phyloP scores from a whole-genome alignment of 371 early-diverging fungal genomes.

The Rhizomucor miehei region DNA sequence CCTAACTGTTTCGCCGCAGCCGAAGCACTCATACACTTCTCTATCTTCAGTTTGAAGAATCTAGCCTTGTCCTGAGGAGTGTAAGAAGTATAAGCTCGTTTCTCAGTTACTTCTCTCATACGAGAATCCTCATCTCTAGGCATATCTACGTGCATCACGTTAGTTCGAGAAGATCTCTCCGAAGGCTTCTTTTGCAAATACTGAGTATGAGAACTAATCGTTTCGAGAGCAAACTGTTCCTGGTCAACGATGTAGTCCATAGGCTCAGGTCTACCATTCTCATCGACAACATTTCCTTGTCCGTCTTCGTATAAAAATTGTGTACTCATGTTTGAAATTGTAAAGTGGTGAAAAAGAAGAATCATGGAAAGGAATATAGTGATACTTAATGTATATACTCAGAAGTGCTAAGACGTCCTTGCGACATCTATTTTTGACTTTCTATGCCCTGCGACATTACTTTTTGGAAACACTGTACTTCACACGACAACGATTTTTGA shows the following conservation, averaged over 20 bases:
- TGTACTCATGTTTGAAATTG: slow-evolving; percentile 2
- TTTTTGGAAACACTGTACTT: neutral
- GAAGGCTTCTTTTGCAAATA: slow-evolving; percentile 3
- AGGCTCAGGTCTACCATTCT: slow-evolving; percentile 3
- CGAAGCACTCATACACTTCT: slow-evolving; percentile 16
- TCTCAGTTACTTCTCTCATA: slow-evolving; percentile 7
- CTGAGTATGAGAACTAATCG: slow-evolving; percentile 8
- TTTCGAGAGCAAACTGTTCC: slow-evolving; percentile 8
- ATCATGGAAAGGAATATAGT: neutral
- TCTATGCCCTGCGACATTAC: neutral
- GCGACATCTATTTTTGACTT: neutral
- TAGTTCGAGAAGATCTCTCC: slow-evolving; percentile 1
- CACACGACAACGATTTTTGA: too few relatives aligned
- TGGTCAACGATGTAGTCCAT: slow-evolving; percentile 15
- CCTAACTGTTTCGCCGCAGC: slow-evolving; percentile 16
- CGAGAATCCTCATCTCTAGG: slow-evolving; percentile 5
- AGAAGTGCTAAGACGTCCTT: neutral
- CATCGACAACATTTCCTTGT: slow-evolving; percentile 2
- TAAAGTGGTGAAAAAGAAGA: slow-evolving; percentile 2
- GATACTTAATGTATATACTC: neutral
- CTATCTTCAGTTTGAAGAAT: slow-evolving; percentile 14
- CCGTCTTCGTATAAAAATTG: neutral
- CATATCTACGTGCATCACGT: slow-evolving; percentile 6
- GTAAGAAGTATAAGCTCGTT: slow-evolving; percentile 4
- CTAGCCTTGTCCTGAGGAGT: slow-evolving; percentile 6